Evolutionary conservation across 2,329 filamentous ascomycete genomes (phyloP), one percentile per base, ranked within the genome.

Genomic region (Phaeosphaeria sp.): DNA sequence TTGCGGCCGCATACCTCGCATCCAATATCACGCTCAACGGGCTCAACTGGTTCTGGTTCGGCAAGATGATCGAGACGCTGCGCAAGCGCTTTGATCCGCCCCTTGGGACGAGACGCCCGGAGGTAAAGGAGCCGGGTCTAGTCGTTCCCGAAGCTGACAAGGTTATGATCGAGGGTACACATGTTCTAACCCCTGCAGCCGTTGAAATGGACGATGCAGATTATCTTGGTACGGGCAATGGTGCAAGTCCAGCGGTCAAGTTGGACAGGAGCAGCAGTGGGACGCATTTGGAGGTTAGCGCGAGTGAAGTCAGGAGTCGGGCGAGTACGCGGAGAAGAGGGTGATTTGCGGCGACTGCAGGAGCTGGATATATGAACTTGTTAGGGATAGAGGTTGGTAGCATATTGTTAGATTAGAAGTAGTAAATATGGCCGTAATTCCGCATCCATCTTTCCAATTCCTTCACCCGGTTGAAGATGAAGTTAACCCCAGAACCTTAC

Each of bases 31-130:
- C 85, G 0, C 83, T 96, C 23, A 94, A 93, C 71, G 82, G 84
- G 13, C 80, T 96, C 52, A 96, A 96, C 78, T 88, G 91, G 70
- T 91, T 89, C 78, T 96, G 92, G 92, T 95, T 94, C 74, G 83
- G 87, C 71, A 92, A 92, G 84, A 96, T 96, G 92, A 88, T 96
- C 61, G 83, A 87, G 58, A 90, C 91, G 9, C 87, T 95, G 13
- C 83, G 88, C 58, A 93, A 91, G 80, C 84, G 91, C 23, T 95
- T 95, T 72, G 84, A 87, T 59, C 81, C 82, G 77, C 89, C 81
- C 6, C 72, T 79, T 17, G 81, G 81, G 42, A 83, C 81, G n/a
- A 62, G 60, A 13, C 71, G 65, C 41, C 55, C 66, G 1, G 64
- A 68, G 44, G 60, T 58, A 42, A 64, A 60, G 41, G 58, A 68